phyloP scores from a whole-genome alignment of 768 basidiomycete species.

The Dentipellis fragilis region DNA sequence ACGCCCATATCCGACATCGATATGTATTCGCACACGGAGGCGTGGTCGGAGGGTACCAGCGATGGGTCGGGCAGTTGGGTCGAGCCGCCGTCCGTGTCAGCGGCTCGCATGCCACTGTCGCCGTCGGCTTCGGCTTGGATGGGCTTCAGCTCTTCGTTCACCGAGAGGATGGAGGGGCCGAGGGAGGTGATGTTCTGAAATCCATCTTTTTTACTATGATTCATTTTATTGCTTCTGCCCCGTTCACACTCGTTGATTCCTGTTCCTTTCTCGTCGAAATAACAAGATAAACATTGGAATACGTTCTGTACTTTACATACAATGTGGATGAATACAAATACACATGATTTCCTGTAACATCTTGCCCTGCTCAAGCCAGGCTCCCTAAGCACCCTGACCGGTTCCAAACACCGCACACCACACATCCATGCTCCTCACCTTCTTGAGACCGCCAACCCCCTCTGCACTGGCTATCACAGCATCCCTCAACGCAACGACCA shows the following conservation, averaged over 20 bases:
- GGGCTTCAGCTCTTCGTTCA: conserved; percentile 33
- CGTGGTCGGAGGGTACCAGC: background rate
- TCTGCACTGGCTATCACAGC: conserved; percentile 13
- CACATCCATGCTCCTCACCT: conserved; percentile 22
- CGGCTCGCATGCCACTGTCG: background rate
- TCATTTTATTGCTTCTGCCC: no score
- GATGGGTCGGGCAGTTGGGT: conserved; percentile 12
- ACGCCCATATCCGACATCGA: conserved; percentile 3
- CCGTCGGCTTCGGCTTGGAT: conserved; percentile 20
- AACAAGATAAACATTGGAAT: no score
- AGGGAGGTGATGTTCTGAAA: conserved; percentile 17
- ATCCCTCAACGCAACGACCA: conserved; percentile 24
- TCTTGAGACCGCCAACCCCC: conserved; percentile 7
- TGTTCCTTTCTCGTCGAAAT: no score
- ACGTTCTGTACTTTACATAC: no score
- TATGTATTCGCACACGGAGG: background rate
- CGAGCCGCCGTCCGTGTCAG: conserved; percentile 5
- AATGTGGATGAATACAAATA: no score
- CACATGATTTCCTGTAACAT: no score
- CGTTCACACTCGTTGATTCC: no score
- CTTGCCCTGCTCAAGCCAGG: no score
- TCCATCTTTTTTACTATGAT: background rate
- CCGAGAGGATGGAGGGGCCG: conserved; percentile 16
- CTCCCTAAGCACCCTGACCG: no score
- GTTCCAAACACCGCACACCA: conserved; percentile 19